Evolutionary conservation across 2,329 filamentous ascomycete genomes (phyloP).

Genomic region (Akanthomyces lecanii): DNA sequence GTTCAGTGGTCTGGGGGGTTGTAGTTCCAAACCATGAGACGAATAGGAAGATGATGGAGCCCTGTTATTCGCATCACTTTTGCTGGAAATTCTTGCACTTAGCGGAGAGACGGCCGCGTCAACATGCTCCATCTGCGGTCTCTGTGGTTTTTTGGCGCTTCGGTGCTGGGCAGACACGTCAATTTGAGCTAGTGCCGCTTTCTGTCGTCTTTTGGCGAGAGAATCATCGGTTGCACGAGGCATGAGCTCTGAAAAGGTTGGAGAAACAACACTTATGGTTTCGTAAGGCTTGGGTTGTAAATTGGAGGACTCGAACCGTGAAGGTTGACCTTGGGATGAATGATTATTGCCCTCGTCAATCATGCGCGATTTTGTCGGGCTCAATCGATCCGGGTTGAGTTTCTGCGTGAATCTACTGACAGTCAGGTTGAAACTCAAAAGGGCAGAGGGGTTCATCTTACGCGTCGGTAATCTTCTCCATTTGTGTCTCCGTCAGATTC

Average conservation of each 20-base stretch:
- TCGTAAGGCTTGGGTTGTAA: conserved; percentile 10
- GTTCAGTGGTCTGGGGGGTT: conserved; percentile 23
- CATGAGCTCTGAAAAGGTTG: conserved; percentile 32
- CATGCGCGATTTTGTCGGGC: neutral
- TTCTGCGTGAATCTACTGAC: conserved; percentile 20
- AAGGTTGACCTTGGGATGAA: neutral
- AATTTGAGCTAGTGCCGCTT: conserved; percentile 3
- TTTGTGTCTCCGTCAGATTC: conserved; percentile 45
- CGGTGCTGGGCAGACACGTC: neutral
- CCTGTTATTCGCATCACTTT: conserved; percentile 18
- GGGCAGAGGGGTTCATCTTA: conserved; percentile 25
- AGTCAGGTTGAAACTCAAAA: conserved; percentile 17
- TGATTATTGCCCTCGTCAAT: conserved; percentile 19
- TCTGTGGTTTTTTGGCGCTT: neutral
- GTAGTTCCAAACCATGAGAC: conserved; percentile 18
- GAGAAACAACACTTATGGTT: conserved; percentile 20
- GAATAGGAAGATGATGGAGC: conserved; percentile 26
- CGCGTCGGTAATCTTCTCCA: conserved; percentile 45
- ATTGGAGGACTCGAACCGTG: neutral
- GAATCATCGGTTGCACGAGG: conserved; percentile 22
- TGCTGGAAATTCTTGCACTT: conserved; percentile 19
- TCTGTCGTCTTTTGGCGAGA: conserved; percentile 30
- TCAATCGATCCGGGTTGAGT: conserved; percentile 26
- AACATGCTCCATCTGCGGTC: conserved; percentile 12
- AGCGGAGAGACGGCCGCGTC: conserved; percentile 27